Percentiles rank a stretch among this genome's conserved stretches.
phyloP scores from a whole-genome alignment of 106 monocot species.

The Triglochin maritima region DNA sequence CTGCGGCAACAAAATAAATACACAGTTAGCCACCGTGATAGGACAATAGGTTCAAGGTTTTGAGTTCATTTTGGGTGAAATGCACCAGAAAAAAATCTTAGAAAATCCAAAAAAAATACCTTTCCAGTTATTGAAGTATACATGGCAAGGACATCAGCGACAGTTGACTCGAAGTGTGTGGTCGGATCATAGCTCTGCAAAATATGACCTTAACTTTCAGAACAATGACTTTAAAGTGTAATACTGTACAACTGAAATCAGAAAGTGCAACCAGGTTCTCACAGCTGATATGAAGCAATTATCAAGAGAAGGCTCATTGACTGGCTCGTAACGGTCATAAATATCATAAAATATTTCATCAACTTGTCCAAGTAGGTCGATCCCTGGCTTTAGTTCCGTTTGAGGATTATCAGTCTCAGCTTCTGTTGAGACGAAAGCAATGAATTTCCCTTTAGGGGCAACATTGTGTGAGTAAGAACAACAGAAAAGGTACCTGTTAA shows the following conservation, averaged over 20 bases:
- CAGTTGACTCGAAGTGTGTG: constrained; percentile 93
- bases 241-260: neutral
- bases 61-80: neutral
- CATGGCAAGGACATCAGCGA: constrained; percentile 80
- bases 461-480: constrained; percentile 91
- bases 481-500: constrained; percentile 86
- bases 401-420: constrained; percentile 84
- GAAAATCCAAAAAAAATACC: constrained; percentile 25
- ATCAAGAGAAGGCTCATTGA: constrained; percentile 76
- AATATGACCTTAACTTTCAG: neutral
- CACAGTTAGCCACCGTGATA: neutral
- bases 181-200: constrained; percentile 97
- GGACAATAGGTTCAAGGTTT: neutral
- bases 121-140: constrained; percentile 93
- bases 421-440: constrained; percentile 88
- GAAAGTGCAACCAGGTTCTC: constrained; percentile 15
- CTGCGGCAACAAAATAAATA: constrained; percentile 17
- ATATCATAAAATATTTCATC: constrained; percentile 92
- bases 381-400: constrained; percentile 60
- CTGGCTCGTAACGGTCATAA: constrained; percentile 77
- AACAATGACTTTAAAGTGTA: neutral
- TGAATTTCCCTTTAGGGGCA: constrained; percentile 91
- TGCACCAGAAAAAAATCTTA: neutral
- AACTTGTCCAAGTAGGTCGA: constrained; percentile 87
- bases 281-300: constrained; percentile 95